Evolutionary conservation across 352 stramenopile species (phyloP).

Genomic region (Phytophthora nicotianae): DNA sequence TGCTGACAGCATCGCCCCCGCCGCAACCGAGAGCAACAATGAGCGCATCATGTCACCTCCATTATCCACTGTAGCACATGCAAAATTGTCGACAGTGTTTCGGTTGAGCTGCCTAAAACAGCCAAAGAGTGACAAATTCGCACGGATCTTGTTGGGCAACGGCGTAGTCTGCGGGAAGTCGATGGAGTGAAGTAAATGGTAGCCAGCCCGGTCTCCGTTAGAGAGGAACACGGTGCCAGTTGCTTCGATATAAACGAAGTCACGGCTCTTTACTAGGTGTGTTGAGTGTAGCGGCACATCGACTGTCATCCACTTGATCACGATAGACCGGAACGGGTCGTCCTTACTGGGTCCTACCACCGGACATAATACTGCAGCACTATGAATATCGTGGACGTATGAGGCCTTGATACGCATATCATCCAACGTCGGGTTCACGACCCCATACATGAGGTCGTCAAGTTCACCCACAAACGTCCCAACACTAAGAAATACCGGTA

Average conservation of each 20-base stretch:
- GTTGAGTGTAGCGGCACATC: slow-evolving; percentile 24
- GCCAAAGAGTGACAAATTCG: slow-evolving; percentile 40
- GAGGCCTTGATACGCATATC: slow-evolving; percentile 35
- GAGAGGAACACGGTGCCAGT: slow-evolving; percentile 25
- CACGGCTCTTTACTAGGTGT: slow-evolving; percentile 30
- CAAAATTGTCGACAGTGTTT: slow-evolving; percentile 44
- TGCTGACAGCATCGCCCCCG: slow-evolving; percentile 34
- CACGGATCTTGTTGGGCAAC: slow-evolving; percentile 36
- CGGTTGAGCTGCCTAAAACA: slow-evolving; percentile 42
- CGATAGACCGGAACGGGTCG: slow-evolving; percentile 28
- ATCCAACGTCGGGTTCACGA: slow-evolving; percentile 32
- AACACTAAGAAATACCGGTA: slow-evolving; percentile 25
- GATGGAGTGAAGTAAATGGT: slow-evolving; percentile 46
- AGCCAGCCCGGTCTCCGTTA: slow-evolving; percentile 36
- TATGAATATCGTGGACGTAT: slow-evolving; percentile 25
- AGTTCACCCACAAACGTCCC: slow-evolving; percentile 29
- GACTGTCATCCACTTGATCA: slow-evolving; percentile 40
- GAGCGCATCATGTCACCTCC: slow-evolving; percentile 35
- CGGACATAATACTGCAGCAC: slow-evolving; percentile 21
- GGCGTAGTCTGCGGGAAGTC: slow-evolving; percentile 45
- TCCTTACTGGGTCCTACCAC: slow-evolving; percentile 28
- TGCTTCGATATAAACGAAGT: slow-evolving; percentile 42
- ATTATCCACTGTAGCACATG: slow-evolving; percentile 27
- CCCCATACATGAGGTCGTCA: slow-evolving; percentile 41
- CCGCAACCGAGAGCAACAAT: slow-evolving; percentile 24